Conservation (phyloP, 768 basidiomycete species). For the Kockovaella imperatae region DNA sequence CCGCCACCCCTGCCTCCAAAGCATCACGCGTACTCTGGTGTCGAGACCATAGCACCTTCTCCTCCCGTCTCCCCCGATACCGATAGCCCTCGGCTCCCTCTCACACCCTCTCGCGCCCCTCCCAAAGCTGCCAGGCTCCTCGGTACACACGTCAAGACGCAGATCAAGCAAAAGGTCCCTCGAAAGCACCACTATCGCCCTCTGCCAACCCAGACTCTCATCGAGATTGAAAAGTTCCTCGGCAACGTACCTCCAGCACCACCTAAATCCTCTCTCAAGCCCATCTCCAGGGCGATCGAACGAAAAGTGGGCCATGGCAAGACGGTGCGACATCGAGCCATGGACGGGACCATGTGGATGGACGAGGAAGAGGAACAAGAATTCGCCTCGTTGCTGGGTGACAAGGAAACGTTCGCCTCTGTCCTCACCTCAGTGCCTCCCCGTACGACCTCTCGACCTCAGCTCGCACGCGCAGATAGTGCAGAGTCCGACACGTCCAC, state of each 20-base stretch:
- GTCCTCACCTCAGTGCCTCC: slow-evolving; percentile 8
- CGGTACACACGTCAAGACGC: slow-evolving; percentile 7
- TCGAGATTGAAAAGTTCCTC: slow-evolving; percentile 35
- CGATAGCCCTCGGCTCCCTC: slow-evolving; percentile 15
- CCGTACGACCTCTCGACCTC: slow-evolving; percentile 1
- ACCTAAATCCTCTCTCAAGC: slow-evolving; percentile 2
- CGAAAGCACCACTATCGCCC: slow-evolving; percentile 20
- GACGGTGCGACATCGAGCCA: slow-evolving; percentile 10
- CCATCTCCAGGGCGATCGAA: slow-evolving; percentile 2
- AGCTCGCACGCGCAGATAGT: background rate
- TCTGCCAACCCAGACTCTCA: slow-evolving; percentile 15
- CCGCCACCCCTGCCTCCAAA: background rate
- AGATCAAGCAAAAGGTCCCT: background rate
- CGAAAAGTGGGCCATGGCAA: slow-evolving; percentile 12
- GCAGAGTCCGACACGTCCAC: background rate
- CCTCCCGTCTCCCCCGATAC: slow-evolving; percentile 1
- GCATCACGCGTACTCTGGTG: too few species aligned
- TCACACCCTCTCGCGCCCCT: slow-evolving; percentile 34
- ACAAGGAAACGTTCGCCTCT: slow-evolving; percentile 28
- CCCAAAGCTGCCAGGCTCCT: slow-evolving; percentile 30
- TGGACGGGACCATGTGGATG: slow-evolving; percentile 31
- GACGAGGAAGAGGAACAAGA: slow-evolving; percentile 38
- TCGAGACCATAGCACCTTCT: background rate
- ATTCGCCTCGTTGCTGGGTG: slow-evolving; percentile 37
- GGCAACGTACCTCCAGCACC: slow-evolving; percentile 24